Evolutionary conservation across 805 yeast genomes (phyloP).

Genomic region (Cyberlindnera euphorbiiphila): DNA sequence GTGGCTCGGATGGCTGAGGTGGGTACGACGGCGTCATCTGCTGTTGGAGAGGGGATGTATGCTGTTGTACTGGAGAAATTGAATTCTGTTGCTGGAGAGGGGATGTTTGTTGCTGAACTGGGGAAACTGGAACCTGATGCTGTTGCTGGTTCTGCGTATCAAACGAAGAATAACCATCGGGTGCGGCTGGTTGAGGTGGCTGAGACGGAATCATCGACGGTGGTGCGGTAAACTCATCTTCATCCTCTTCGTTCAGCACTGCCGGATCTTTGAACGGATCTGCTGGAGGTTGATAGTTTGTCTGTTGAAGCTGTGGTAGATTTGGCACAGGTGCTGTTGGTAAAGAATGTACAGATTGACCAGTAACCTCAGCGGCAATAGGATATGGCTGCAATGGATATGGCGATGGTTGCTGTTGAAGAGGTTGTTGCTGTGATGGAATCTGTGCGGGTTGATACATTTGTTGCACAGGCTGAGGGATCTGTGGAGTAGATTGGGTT

Average conservation of each 20-base stretch:
- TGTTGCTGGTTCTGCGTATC: too few species aligned
- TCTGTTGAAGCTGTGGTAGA: conserved; percentile 9
- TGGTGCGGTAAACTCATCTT: conserved; percentile 24
- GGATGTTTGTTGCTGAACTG: conserved; percentile 7
- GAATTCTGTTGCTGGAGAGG: neutral
- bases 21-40: conserved; percentile 12
- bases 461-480: conserved; percentile 5
- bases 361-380: conserved; percentile 4
- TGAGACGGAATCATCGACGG: conserved; percentile 8
- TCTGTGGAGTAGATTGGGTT: conserved; percentile 5
- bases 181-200: neutral
- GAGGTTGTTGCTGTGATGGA: conserved; percentile 1
- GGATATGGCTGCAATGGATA: conserved; percentile 15
- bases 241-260: conserved; percentile 14
- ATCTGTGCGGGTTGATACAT: conserved; percentile 3
- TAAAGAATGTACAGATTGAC: conserved; percentile 1
- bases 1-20: conserved; percentile 15
- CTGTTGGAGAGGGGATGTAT: conserved; percentile 7
- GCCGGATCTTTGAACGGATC: conserved; percentile 14
- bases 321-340: neutral
- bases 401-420: conserved; percentile 11
- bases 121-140: too few species aligned
- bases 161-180: too few species aligned
- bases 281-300: conserved; percentile 6
- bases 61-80: neutral